Percentiles rank a stretch among this genome's conserved stretches.
These are phyloP conservation scores for Annulohypoxylon maeteangense DNA, from an alignment of 495 filamentous ascomycete species.

Conservation along the genomic window DNA sequence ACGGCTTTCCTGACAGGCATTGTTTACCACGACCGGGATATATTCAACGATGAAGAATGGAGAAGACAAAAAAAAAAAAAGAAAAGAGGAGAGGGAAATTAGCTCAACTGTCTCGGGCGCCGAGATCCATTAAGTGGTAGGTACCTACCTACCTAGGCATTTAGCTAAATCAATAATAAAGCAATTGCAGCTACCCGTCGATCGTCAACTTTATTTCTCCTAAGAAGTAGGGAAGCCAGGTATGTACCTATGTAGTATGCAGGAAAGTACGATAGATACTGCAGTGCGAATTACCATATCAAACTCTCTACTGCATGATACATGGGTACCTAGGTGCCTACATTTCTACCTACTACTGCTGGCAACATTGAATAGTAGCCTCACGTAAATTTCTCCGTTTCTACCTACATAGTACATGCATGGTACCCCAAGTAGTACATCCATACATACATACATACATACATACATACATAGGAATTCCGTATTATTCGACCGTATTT, in stretches of 20 bases:
- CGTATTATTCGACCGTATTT: conserved; percentile 24
- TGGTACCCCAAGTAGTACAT: not conserved
- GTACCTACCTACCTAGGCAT: not conserved
- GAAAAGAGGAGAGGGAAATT: not conserved
- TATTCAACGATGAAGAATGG: conserved; percentile 11
- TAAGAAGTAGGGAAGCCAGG: not conserved
- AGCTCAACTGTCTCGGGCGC: conserved; percentile 16
- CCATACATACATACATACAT: too few relatives aligned
- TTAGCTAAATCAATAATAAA: not conserved
- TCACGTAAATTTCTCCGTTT: not conserved
- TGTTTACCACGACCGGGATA: conserved; percentile 14
- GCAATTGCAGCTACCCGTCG: not conserved
- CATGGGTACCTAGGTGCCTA: too few relatives aligned
- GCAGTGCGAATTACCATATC: not conserved
- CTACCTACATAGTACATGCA: not conserved
- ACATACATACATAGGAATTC: conserved; percentile 18
- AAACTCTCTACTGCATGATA: too few relatives aligned
- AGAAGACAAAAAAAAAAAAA: conserved; percentile 7
- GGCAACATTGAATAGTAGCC: not conserved
- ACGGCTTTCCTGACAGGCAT: not conserved
- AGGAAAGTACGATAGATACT: not conserved
- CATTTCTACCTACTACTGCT: not conserved
- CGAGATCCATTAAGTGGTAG: conserved; percentile 9
- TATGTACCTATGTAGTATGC: not conserved
- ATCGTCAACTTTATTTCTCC: too few relatives aligned